phyloP scores from a whole-genome alignment of 179 eudicot species.

The Gypsophila paniculata region DNA sequence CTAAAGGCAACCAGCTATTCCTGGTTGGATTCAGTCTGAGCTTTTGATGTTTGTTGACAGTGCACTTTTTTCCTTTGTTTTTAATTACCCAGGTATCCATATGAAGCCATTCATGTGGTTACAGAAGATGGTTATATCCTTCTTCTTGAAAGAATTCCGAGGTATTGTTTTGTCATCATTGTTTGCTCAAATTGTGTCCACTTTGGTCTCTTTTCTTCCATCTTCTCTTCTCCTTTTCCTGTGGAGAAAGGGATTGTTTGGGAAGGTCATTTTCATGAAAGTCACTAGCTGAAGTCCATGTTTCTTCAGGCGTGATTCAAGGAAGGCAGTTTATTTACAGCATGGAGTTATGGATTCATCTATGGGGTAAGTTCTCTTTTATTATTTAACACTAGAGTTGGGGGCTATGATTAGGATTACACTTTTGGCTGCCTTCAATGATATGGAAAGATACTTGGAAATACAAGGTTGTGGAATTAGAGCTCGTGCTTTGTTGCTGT shows the following conservation, averaged over 20 bases:
- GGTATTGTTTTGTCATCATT: slow-evolving; percentile 35
- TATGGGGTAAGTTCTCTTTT: slow-evolving; percentile 68
- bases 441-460: not conserved
- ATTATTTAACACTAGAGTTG: not conserved
- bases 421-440: not conserved
- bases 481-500: not conserved
- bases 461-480: slow-evolving; percentile 1
- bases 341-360: slow-evolving; percentile 98
- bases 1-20: not conserved
- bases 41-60: slow-evolving; percentile 1
- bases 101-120: slow-evolving; percentile 91
- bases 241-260: not conserved
- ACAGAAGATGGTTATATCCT: slow-evolving; percentile 94
- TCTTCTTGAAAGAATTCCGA: slow-evolving; percentile 91
- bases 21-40: not conserved
- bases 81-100: slow-evolving; percentile 63
- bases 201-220: not conserved
- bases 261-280: not conserved
- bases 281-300: slow-evolving; percentile 13
- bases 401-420: not conserved
- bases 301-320: slow-evolving; percentile 68
- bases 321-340: slow-evolving; percentile 87
- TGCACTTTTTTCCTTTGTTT: not conserved
- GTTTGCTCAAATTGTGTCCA: slow-evolving; percentile 1
- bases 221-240: not conserved